Conservation (phyloP, 768 basidiomycete genomes). For the Punctularia strigosozonata region DNA sequence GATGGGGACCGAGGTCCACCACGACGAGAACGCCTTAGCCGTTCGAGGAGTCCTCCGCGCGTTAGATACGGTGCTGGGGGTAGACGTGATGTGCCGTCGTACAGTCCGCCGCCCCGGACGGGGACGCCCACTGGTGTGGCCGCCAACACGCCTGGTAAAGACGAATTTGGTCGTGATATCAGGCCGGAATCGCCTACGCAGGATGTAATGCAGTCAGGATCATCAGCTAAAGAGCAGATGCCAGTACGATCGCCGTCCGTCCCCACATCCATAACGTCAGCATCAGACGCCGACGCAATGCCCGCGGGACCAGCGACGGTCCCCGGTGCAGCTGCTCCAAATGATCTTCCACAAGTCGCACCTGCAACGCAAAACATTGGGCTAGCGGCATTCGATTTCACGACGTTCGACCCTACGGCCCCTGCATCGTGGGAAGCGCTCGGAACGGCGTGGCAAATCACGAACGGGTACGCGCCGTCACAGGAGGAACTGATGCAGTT, state of each 20-base stretch:
- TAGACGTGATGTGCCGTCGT: slow-evolving; percentile 36
- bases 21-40: slow-evolving; percentile 42
- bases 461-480: slow-evolving; percentile 55
- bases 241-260: slow-evolving; percentile 16
- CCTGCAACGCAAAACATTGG: slow-evolving; percentile 24
- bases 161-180: slow-evolving; percentile 83
- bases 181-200: slow-evolving; percentile 36
- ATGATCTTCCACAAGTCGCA: too few species aligned
- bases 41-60: slow-evolving; percentile 59
- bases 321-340: too few species aligned
- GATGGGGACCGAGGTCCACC: slow-evolving; percentile 27
- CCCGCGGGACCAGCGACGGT: too few species aligned
- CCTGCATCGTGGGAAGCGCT: slow-evolving; percentile 73
- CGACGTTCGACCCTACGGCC: slow-evolving; percentile 62
- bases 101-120: slow-evolving; percentile 49
- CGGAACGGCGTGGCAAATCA: slow-evolving; percentile 65
- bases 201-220: slow-evolving; percentile 6
- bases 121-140: slow-evolving; percentile 16
- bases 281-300: slow-evolving; percentile 13
- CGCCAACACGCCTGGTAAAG: slow-evolving; percentile 28
- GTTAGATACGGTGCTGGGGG: slow-evolving; percentile 42
- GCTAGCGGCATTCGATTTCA: slow-evolving; percentile 58
- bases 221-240: slow-evolving; percentile 7
- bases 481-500: slow-evolving; percentile 73
- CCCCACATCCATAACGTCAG: slow-evolving; percentile 26